Percentiles rank a stretch among this genome's conserved stretches.
These are phyloP conservation scores for Cryphonectria carpinicola DNA, from an alignment of 2,329 filamentous ascomycete species.

Conservation along the genomic window DNA sequence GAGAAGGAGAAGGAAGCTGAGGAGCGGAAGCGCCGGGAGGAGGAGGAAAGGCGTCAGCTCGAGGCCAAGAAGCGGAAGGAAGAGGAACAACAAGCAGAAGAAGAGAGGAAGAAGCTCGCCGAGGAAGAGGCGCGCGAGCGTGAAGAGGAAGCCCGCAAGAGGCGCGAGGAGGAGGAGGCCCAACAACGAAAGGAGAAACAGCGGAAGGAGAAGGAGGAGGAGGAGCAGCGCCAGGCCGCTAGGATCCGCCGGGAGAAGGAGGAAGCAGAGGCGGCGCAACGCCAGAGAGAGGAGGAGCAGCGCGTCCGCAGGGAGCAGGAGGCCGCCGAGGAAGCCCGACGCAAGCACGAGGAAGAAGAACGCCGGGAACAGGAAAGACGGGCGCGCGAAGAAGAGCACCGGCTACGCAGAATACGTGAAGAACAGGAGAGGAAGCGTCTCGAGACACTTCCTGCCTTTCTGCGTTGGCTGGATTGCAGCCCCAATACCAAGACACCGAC, in stretches of 20 bases:
- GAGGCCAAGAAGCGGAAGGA: constrained; percentile 38
- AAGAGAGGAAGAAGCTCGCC: constrained; percentile 36
- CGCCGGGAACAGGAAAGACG: constrained; percentile 54
- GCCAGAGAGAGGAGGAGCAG: constrained; percentile 56
- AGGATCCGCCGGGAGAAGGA: constrained; percentile 55
- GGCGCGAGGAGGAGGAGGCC: constrained; percentile 40
- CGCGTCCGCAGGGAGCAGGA: constrained; percentile 50
- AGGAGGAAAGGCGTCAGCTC: constrained; percentile 31
- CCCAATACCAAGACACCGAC: constrained; percentile 54
- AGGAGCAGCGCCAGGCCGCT: constrained; percentile 48
- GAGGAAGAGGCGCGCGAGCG: constrained; percentile 40
- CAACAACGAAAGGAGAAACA: constrained; percentile 36
- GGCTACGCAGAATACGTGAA: constrained; percentile 53
- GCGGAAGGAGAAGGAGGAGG: constrained; percentile 50
- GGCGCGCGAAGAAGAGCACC: constrained; percentile 47
- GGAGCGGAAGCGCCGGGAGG: constrained; percentile 33
- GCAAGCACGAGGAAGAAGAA: constrained; percentile 57
- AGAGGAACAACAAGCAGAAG: constrained; percentile 35
- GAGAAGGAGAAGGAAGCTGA: constrained; percentile 35
- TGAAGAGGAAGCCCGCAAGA: constrained; percentile 35
- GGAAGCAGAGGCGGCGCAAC: constrained; percentile 54
- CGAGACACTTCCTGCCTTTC: constrained; percentile 60
- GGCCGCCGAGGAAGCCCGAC: constrained; percentile 53
- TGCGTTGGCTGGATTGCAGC: constrained; percentile 63
- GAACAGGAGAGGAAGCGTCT: constrained; percentile 60